Conservation (phyloP, 2,329 filamentous ascomycete species). For the Trichoderma arundinaceum region DNA sequence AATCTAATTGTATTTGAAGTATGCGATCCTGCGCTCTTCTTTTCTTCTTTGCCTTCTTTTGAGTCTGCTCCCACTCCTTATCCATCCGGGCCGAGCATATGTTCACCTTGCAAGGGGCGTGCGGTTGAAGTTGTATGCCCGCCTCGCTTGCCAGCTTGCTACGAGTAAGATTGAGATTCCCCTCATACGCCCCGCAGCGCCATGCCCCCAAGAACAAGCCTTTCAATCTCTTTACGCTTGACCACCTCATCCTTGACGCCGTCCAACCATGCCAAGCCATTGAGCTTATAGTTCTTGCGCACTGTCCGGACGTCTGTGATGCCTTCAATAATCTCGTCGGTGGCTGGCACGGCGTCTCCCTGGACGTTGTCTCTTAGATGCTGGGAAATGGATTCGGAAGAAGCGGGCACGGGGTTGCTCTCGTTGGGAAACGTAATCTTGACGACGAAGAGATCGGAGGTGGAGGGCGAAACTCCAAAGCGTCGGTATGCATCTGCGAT, state of each 20-base stretch:
- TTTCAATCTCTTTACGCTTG: slow-evolving; percentile 65
- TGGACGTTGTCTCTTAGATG: slow-evolving; percentile 69
- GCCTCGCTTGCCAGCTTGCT: not conserved
- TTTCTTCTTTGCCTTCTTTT: too few species aligned
- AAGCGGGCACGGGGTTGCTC: slow-evolving; percentile 48
- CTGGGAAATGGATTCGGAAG: slow-evolving; percentile 55
- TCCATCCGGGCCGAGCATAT: too few species aligned
- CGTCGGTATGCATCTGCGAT: slow-evolving; percentile 90
- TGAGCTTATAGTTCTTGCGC: slow-evolving; percentile 86
- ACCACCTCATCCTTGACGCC: slow-evolving; percentile 50
- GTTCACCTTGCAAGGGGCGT: too few species aligned
- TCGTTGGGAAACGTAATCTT: slow-evolving; percentile 69
- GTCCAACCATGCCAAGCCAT: slow-evolving; percentile 60
- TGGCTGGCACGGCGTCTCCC: slow-evolving; percentile 63
- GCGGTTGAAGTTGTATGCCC: not conserved
- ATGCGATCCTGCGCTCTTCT: not conserved
- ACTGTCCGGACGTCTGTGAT: slow-evolving; percentile 72
- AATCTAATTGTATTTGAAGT: not conserved
- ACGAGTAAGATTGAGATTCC: too few species aligned
- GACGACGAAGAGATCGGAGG: slow-evolving; percentile 75
- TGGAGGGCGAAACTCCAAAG: slow-evolving; percentile 78
- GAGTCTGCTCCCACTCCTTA: not conserved
- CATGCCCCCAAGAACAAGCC: slow-evolving; percentile 75
- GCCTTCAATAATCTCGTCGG: slow-evolving; percentile 64
- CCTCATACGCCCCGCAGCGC: slow-evolving; percentile 56